Base-by-base conservation (phyloP, 1,139 yeast genomes). In the Blastobotrys raffinosifermentans region DNA sequence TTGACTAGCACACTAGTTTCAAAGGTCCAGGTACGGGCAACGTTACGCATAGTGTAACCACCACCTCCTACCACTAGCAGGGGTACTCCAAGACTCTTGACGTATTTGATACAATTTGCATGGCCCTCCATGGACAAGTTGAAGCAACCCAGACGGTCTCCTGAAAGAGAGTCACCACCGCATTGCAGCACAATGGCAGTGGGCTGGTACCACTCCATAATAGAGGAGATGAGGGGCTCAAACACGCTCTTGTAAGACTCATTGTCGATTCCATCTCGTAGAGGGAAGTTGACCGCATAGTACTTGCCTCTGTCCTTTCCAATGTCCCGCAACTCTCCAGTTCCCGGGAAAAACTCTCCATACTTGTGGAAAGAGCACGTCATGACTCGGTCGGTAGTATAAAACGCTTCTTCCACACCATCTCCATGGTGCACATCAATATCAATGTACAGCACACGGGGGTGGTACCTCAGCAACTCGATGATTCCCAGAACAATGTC, bases 381-480 rank as follows among this genome's bases (percentile, higher is more conserved):
- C 97, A 91, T 87, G 35, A 91, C 98, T 48, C 97, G 69, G 61
- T 91, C 97, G 4, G 96, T 87, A 8, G 96, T 80, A 62, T 89
- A 91, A 57, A 91, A 91, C 0, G 97, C 97, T 61, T 91, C 97
- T 62, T 91, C 96, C 20, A 91, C 98, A 47, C 97, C 98, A 62
- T 91, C 98, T 41, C 98, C 98, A 56, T 91, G 98, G 59, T 91
- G 98, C 16, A 91, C 86, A 61, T 91, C 98, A 46, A 87, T 91
- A 60, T 91, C 98, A 47, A 91, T 82, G 59, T 91, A 91, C 50
- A 91, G 69, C n/a, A 91, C 97, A 50, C 97, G 72, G 32, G 96
- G 94, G 63, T 91, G 96, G 57, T 86, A 87, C 41, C 96, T 69
- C 51, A 91, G 69, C 46, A 91, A 70, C 59, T 91, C 94, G 51